Conservation (phyloP, 148 eudicot species). For the Chenopodium formosanum region DNA sequence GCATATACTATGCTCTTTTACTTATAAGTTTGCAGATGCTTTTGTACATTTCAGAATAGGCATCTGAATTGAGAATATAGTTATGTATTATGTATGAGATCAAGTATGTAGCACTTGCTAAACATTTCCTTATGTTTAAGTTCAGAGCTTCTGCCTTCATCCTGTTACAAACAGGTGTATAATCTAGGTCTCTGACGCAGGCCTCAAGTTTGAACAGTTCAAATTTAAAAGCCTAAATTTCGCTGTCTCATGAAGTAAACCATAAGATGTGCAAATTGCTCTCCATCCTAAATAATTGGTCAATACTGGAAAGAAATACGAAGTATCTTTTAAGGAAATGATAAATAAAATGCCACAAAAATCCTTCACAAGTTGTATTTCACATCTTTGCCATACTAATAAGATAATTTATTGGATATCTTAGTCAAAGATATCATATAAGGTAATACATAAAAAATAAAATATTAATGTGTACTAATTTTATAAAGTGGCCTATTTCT, state of each 20-base stretch:
- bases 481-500: too few species aligned
- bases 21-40: not conserved
- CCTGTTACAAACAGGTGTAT: not conserved
- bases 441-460: not conserved
- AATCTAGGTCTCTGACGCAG: not conserved
- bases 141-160: too few species aligned
- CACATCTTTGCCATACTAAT: not conserved
- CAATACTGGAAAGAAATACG: too few species aligned
- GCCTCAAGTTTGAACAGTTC: not conserved
- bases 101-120: not conserved
- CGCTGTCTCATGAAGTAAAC: not conserved
- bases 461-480: too few species aligned
- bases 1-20: not conserved
- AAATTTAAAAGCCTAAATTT: not conserved
- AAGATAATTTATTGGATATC: not conserved
- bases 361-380: too few species aligned
- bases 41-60: conserved; percentile 5
- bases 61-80: not conserved
- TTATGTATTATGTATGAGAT: not conserved
- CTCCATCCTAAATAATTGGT: too few species aligned
- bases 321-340: too few species aligned
- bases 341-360: too few species aligned
- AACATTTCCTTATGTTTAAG: not conserved
- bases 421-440: not conserved
- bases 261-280: too few species aligned